These are phyloP conservation scores for Puccinellia tenuiflora DNA, from an alignment of 176 grass and related monocot genomes.

Conservation along the genomic window DNA sequence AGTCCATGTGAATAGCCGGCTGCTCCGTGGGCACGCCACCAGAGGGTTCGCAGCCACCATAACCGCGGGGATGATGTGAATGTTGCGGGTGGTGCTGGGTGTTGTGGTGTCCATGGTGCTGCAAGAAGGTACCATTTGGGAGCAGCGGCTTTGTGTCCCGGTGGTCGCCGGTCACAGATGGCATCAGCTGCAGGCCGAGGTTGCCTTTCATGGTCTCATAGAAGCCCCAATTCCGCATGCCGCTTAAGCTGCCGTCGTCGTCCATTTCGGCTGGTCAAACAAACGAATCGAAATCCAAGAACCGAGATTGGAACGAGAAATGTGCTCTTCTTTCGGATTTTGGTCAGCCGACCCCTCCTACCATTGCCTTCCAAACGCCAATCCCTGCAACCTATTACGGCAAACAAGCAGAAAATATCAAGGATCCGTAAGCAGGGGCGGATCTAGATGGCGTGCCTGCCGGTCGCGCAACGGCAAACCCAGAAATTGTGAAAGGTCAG, in stretches of 20 bases:
- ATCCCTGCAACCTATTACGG: conserved; percentile 11
- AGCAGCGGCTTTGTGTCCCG: conserved; percentile 60
- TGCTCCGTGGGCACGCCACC: conserved; percentile 26
- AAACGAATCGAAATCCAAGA: conserved; percentile 23
- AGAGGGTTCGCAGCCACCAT: neutral
- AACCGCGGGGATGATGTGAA: conserved; percentile 19
- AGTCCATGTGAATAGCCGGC: conserved; percentile 41
- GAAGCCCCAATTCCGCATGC: conserved; percentile 83
- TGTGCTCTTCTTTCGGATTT: neutral
- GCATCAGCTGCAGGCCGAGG: conserved; percentile 79
- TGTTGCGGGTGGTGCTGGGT: conserved; percentile 24
- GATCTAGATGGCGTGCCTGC: neutral
- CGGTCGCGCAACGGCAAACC: neutral
- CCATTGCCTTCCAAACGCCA: conserved; percentile 16
- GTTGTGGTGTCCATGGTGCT: conserved; percentile 36
- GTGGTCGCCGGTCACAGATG: conserved; percentile 41
- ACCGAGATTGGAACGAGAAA: neutral
- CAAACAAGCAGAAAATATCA: conserved; percentile 13
- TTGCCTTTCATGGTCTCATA: conserved; percentile 71
- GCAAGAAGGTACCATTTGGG: conserved; percentile 37
- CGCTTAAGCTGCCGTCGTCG: conserved; percentile 57
- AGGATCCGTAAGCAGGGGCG: neutral
- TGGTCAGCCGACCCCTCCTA: conserved; percentile 29
- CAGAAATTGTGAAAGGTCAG: neutral
- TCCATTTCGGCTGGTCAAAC: conserved; percentile 41